Evolutionary conservation across 495 filamentous ascomycete species (phyloP), one percentile per base, ranked within the genome.

Genomic region (Daldinia grandis): DNA sequence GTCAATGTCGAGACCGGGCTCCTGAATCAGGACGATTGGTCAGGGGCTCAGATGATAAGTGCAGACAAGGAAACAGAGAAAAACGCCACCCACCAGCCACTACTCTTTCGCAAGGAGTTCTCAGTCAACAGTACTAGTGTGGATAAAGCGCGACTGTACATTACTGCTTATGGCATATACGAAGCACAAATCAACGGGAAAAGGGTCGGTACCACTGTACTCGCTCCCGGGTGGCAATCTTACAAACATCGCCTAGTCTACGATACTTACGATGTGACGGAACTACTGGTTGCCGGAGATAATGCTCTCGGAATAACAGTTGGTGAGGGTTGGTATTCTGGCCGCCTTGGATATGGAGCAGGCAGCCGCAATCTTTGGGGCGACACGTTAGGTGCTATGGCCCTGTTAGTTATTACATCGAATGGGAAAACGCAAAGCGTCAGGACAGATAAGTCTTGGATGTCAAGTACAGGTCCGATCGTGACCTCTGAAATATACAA

Each of bases 301-400:
- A 87, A 87, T 71, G 78, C 72, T 0, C 77, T 88, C 56, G 83
- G 81, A 0, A 83, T 83, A 5, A 80, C 83, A 30, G 82, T 87
- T 17, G 84, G 79, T 0, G 87, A 88, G 54, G 87, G 86, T 0
- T 88, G 87, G 87, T 87, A 79, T 73, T 69, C 81, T 4, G 83
- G 82, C 12, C 78, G 84, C n/a, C 69, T 88, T 10, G 86, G 86
- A 0, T 83, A 79, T 27, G 63, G 56, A 8, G 78, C 74, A 2
- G 62, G 68, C 4, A 35, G 4, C 15, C 67, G 75, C 5, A 78
- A 82, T 51, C 50, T 84, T 21, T 88, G 82, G 62, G 86, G 85
- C 0, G 80, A 86, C 54, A 73, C 74, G 10, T 61, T 87, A 17
- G 86, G 78, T 0, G 37, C 83, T 3, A 65, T 87, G 12, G 83